Percentiles rank a stretch among this genome's conserved stretches.
Conservation (phyloP, 129 eudicot species). For the Arctium minus region DNA sequence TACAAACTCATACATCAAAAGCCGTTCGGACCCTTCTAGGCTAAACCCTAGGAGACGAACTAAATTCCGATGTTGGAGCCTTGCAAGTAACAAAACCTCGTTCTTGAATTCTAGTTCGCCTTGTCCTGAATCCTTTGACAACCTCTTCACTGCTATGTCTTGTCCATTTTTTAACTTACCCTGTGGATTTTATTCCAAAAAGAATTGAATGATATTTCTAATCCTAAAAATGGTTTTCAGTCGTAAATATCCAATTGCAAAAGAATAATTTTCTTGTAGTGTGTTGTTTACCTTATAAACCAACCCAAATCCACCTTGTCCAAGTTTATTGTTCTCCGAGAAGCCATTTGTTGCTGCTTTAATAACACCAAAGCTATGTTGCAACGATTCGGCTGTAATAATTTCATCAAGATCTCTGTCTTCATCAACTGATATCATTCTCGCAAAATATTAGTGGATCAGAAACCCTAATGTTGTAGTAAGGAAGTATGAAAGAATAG, state of each 20-base stretch:
- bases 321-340: conserved; percentile 18
- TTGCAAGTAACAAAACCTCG: conserved; percentile 38
- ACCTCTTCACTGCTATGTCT: conserved; percentile 46
- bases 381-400: conserved; percentile 40
- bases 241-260: background rate
- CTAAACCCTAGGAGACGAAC: conserved; percentile 46
- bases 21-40: conserved; percentile 33
- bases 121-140: conserved; percentile 39
- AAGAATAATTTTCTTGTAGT: background rate
- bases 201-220: background rate
- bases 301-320: conserved; percentile 50
- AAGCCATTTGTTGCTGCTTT: conserved; percentile 25
- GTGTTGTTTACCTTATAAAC: conserved; percentile 42
- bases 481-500: background rate
- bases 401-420: conserved; percentile 17
- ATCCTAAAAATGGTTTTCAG: background rate
- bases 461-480: background rate
- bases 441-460: background rate
- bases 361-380: conserved; percentile 31
- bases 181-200: conserved; percentile 6
- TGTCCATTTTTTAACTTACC: conserved; percentile 41
- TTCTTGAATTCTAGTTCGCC: conserved; percentile 50
- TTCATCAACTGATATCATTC: conserved; percentile 7
- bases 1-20: conserved; percentile 47
- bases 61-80: conserved; percentile 49